Evolutionary conservation across 495 filamentous ascomycete genomes (phyloP).

Genomic region (Podospora anserina): DNA sequence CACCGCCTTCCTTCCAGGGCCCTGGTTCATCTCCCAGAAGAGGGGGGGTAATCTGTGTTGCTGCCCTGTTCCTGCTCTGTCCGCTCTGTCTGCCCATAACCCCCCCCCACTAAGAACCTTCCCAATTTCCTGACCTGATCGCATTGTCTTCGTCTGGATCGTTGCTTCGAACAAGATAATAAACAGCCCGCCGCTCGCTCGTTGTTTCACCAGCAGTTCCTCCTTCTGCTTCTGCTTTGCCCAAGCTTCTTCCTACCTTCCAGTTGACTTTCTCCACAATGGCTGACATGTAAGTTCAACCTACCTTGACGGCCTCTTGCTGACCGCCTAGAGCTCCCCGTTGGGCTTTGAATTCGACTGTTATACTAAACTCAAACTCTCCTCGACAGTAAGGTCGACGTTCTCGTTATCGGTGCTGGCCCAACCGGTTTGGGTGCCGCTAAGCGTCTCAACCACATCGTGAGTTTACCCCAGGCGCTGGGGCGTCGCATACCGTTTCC

Average conservation of each 20-base stretch:
- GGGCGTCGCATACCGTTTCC: not conserved
- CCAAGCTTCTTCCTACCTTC: not conserved
- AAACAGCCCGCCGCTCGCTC: not conserved
- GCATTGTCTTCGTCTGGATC: not conserved
- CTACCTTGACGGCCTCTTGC: not conserved
- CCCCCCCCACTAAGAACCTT: not conserved
- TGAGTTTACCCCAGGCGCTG: slow-evolving; percentile 47
- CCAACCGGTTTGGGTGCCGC: slow-evolving; percentile 95
- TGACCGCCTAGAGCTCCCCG: not conserved
- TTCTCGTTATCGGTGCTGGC: slow-evolving; percentile 97
- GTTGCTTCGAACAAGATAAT: not conserved
- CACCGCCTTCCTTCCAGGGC: slow-evolving; percentile 11
- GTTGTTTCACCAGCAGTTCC: slow-evolving; percentile 3
- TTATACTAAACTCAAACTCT: slow-evolving; percentile 21
- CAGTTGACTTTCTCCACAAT: slow-evolving; percentile 24
- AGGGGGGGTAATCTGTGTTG: slow-evolving; percentile 10
- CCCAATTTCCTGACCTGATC: not conserved
- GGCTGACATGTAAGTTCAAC: slow-evolving; percentile 36
- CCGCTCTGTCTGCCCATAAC: not conserved
- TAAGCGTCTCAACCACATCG: slow-evolving; percentile 94
- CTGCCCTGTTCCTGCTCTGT: slow-evolving; percentile 7
- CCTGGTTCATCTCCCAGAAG: slow-evolving; percentile 8
- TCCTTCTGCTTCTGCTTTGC: slow-evolving; percentile 1
- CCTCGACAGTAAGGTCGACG: slow-evolving; percentile 74
- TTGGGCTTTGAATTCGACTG: not conserved